These are phyloP conservation scores for Jamesozyma lodderae DNA, from an alignment of 805 yeast genomes.

Conservation along the genomic window DNA sequence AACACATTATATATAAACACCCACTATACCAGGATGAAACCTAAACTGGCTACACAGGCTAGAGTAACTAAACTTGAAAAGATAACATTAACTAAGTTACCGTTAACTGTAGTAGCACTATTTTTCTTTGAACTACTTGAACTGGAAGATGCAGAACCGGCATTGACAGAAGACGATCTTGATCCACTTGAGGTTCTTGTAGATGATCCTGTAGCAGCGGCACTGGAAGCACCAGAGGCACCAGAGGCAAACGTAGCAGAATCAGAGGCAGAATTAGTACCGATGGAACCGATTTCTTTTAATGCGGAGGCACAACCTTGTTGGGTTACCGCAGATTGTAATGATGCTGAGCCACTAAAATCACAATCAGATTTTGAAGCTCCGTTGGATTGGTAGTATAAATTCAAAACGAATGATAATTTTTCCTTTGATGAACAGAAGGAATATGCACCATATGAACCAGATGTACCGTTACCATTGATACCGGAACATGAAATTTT, in stretches of 20 bases:
- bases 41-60: constrained; percentile 32
- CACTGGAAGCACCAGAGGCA: constrained; percentile 16
- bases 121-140: constrained; percentile 9
- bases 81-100: constrained; percentile 22
- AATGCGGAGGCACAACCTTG: constrained; percentile 49
- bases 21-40: constrained; percentile 31
- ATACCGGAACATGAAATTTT: constrained; percentile 52
- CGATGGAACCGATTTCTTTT: constrained; percentile 59
- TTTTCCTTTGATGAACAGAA: constrained; percentile 60
- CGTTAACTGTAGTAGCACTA: constrained; percentile 20
- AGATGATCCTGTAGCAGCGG: constrained; percentile 11
- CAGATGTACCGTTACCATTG: constrained; percentile 50
- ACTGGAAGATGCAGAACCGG: constrained; percentile 15
- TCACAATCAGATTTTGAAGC: constrained; percentile 47
- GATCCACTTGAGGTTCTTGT: constrained; percentile 10
- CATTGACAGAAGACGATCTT: constrained; percentile 13
- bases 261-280: constrained; percentile 44
- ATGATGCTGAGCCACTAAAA: constrained; percentile 59
- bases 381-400: constrained; percentile 46
- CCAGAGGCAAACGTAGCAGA: constrained; percentile 26
- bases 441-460: constrained; percentile 64
- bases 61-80: constrained; percentile 28
- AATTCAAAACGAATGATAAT: constrained; percentile 55
- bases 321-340: constrained; percentile 40
- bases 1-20: too few relatives aligned